A percentile compares a stretch with the other conserved stretches of the same genome.
phyloP scores from a whole-genome alignment of 371 early-diverging fungal species.

The Mortierella sp. region DNA sequence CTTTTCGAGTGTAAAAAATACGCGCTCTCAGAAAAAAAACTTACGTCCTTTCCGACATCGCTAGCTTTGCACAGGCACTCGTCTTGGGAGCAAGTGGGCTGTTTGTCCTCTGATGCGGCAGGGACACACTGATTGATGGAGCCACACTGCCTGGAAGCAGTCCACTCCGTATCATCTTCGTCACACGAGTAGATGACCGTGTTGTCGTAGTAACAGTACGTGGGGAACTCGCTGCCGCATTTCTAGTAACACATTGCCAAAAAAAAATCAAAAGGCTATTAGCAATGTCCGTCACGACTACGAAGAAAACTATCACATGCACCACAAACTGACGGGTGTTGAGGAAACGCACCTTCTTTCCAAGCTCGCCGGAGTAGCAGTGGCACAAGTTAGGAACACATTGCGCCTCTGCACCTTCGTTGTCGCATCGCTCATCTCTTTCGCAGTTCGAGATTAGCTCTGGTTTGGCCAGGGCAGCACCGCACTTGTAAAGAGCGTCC shows the following conservation, averaged over 20 bases:
- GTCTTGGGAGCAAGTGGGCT: conserved; percentile 5
- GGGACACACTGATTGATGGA: neutral
- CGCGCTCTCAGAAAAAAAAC: neutral
- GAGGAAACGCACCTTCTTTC: neutral
- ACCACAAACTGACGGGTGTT: neutral
- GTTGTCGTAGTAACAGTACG: conserved; percentile 3
- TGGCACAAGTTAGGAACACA: neutral
- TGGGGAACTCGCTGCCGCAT: neutral
- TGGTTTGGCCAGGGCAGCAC: neutral
- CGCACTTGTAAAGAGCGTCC: neutral
- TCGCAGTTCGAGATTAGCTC: neutral
- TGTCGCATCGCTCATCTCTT: neutral
- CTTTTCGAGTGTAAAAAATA: too few relatives aligned
- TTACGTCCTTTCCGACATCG: conserved; percentile 10
- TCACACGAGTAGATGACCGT: conserved; percentile 7
- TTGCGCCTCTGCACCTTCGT: neutral
- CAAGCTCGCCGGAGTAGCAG: neutral
- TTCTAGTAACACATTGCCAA: neutral
- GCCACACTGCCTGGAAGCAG: neutral
- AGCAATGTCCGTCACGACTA: neutral
- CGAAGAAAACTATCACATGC: neutral
- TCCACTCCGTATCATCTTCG: neutral
- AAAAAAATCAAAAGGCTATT: neutral
- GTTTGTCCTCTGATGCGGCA: neutral
- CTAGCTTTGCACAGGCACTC: conserved; percentile 11